Conservation (phyloP, 768 basidiomycete genomes). For the Lactarius sp. region DNA sequence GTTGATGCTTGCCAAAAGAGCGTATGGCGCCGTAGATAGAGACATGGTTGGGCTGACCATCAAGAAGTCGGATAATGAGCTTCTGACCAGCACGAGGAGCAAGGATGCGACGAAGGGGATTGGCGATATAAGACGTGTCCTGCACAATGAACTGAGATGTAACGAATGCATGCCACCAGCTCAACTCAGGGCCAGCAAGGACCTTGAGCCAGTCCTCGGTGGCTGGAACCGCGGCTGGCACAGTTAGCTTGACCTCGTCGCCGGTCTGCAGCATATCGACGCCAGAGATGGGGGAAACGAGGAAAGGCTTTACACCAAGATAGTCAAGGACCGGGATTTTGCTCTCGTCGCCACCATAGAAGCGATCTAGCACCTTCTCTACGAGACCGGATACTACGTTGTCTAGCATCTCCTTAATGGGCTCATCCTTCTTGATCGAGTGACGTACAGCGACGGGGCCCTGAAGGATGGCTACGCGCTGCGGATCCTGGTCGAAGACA, state of each 20-base stretch:
- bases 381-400: slow-evolving; percentile 78
- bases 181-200: slow-evolving; percentile 74
- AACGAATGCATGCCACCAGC: slow-evolving; percentile 84
- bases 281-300: slow-evolving; percentile 38
- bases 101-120: slow-evolving; percentile 84
- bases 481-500: slow-evolving; percentile 97
- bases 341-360: slow-evolving; percentile 70
- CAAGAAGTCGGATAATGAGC: slow-evolving; percentile 51
- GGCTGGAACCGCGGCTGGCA: slow-evolving; percentile 53
- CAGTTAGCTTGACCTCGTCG: slow-evolving; percentile 44
- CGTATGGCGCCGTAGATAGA: slow-evolving; percentile 74
- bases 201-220: slow-evolving; percentile 73
- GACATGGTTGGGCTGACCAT: slow-evolving; percentile 51
- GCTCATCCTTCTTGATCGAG: slow-evolving; percentile 84
- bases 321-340: slow-evolving; percentile 82
- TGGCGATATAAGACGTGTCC: slow-evolving; percentile 79
- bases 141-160: slow-evolving; percentile 82
- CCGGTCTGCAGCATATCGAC: slow-evolving; percentile 42
- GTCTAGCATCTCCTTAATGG: slow-evolving; percentile 87
- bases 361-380: slow-evolving; percentile 68
- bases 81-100: slow-evolving; percentile 77
- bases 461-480: slow-evolving; percentile 95
- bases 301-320: slow-evolving; percentile 51
- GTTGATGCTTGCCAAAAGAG: slow-evolving; percentile 67
- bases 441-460: slow-evolving; percentile 94